Evolutionary conservation across 257 asterid genomes (phyloP).

Genomic region (Solanum virginianum): DNA sequence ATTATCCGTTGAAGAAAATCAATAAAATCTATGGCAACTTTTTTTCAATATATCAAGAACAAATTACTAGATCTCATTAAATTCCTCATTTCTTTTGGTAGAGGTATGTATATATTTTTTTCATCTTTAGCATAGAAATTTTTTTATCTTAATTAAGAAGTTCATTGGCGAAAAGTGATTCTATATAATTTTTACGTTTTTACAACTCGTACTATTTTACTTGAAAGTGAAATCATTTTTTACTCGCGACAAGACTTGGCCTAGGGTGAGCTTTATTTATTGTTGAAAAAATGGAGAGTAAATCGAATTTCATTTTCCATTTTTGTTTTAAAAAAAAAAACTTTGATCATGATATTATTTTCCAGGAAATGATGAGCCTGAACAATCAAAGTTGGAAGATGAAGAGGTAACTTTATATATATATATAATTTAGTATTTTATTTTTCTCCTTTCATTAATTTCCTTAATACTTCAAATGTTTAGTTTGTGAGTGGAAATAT

Average conservation of each 20-base stretch:
- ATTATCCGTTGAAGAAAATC: neutral
- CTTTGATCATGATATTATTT: neutral
- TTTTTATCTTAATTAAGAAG: neutral
- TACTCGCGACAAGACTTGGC: too few relatives aligned
- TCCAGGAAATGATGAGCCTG: neutral
- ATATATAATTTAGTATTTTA: neutral
- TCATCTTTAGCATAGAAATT: neutral
- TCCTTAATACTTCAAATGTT: neutral
- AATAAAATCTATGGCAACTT: neutral
- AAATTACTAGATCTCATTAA: neutral
- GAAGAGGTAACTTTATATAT: neutral
- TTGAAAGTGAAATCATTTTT: too few relatives aligned
- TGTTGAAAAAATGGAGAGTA: too few relatives aligned
- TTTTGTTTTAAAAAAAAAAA: too few relatives aligned
- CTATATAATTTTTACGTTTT: too few relatives aligned
- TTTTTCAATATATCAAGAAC: neutral
- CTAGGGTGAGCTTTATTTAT: too few relatives aligned
- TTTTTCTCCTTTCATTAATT: neutral
- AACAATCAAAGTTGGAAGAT: neutral
- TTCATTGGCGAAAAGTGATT: neutral
- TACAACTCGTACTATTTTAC: too few relatives aligned
- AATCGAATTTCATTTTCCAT: too few relatives aligned
- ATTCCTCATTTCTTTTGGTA: neutral
- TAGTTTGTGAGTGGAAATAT: neutral
- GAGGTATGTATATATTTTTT: neutral